Evolutionary conservation across 305 asterid genomes (phyloP), one percentile per base, ranked within the genome.

Genomic region (Stenogyne calaminthoides): DNA sequence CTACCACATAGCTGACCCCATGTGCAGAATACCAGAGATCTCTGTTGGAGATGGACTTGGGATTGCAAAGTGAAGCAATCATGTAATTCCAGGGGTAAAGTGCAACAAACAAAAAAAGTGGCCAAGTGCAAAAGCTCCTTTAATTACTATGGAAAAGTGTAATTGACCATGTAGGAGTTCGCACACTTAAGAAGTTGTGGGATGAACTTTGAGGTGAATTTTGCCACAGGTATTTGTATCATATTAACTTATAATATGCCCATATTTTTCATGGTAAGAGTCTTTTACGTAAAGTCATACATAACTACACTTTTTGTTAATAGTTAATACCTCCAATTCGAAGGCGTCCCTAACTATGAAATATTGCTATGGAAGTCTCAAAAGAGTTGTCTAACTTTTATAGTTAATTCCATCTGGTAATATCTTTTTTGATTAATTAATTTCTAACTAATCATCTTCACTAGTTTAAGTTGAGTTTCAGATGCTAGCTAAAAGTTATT

Each of bases 401-500:
- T 67, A 69, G 58, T 79, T 77, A 76, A 49, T 42, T 73, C 49
- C 80, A 62, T 79, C 75, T 74, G 82, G 63, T 75, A 70, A 16
- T 58, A 60, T 70, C 58, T 70, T 66, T 76, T 83, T 69, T 82
- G 62, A 37, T 49, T 49, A 37, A 71, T 71, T 55, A 55, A 75
- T 73, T 8, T 80, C 76, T 74, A 76, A 84, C 85, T 81, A 75
- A 84, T 81, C 81, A 71, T 85, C 76, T 78, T 88, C 87, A 80
- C 76, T 84, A 80, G 75, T 82, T 78, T 81, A 87, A 78, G 70
- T 76, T 85, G 93, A 83, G 84, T 82, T 83, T 74, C 84, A 83
- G 87, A 82, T 81, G 94, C 84, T 81, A 77, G 85, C 86, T 79
- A 72, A 80, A 82, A 70, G 81, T 79, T 79, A 79, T 83, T 73